Evolutionary conservation across 2,329 filamentous ascomycete genomes (phyloP).

Genomic region (Fonsecaea nubica): DNA sequence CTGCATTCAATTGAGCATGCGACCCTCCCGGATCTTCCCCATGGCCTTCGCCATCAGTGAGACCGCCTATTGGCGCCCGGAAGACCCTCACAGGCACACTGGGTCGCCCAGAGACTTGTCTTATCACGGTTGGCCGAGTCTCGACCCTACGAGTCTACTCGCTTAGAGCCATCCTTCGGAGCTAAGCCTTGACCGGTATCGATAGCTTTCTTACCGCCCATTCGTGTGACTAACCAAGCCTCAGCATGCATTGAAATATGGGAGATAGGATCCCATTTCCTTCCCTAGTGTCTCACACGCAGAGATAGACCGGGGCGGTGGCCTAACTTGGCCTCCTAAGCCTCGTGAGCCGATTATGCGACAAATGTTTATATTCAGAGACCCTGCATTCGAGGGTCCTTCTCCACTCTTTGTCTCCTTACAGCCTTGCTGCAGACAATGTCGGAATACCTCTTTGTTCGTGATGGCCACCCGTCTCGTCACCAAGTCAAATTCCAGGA

Average conservation of each 20-base stretch:
- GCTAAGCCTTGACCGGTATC: conserved; percentile 18
- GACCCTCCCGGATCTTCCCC: conserved; percentile 11
- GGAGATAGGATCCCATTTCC: conserved; percentile 27
- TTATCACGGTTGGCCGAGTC: conserved; percentile 25
- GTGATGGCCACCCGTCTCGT: conserved; percentile 16
- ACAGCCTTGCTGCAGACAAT: conserved; percentile 33
- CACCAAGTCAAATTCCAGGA: conserved; percentile 10
- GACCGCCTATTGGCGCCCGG: conserved; percentile 16
- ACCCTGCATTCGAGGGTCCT: conserved; percentile 26
- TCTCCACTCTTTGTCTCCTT: conserved; percentile 24
- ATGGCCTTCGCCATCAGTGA: conserved; percentile 4
- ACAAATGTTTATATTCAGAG: conserved; percentile 25
- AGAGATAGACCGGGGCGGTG: conserved; percentile 16
- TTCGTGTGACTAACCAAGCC: conserved; percentile 32
- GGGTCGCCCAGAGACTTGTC: conserved; percentile 25
- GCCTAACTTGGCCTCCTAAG: conserved; percentile 29
- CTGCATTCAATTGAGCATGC: conserved; percentile 13
- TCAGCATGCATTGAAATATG: conserved; percentile 17
- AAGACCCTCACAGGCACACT: conserved; percentile 18
- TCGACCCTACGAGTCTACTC: conserved; percentile 17
- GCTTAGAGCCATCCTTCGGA: conserved; percentile 16
- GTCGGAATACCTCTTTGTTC: conserved; percentile 23
- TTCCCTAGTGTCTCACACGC: conserved; percentile 28
- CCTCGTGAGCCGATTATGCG: conserved; percentile 21
- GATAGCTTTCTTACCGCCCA: conserved; percentile 29